Evolutionary conservation across 2,329 filamentous ascomycete genomes (phyloP), one percentile per base, ranked within the genome.

Genomic region (Boeremia lycopersici): DNA sequence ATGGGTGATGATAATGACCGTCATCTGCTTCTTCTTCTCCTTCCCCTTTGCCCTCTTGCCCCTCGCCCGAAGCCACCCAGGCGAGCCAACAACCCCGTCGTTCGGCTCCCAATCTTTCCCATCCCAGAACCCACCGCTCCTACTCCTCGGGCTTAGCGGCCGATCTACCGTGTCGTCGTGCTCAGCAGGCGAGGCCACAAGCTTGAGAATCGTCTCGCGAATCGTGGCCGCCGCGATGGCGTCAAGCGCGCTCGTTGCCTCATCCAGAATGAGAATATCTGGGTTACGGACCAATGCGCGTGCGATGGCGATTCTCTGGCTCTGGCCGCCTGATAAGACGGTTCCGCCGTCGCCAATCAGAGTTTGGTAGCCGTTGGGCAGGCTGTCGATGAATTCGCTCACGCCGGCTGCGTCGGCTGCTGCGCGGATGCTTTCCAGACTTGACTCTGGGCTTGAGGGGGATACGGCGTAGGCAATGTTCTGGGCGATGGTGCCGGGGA

Each of bases 161-260:
- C 17, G 19, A 8, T 6, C 15, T 5, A 28, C 25, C 8, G 19
- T 23, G 31, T 51, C 50, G 6, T 41, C 52, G 2, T 15, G 13
- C 7, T 47, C 30, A 9, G 33, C 0, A 1, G 23, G 17, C 4
- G 38, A 13, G 4, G 43, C 11, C 1, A 87, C 77, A 1, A 95
- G 74, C 0, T 69, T 68, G 31, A 73, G 73, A 35, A 96, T 80
- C 0, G 88, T 88, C 8, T 82, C 75, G 11, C 89, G 79, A 3
- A 97, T 82, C 1, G 82, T 75, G 2, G 81, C 81, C 0, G 90
- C 87, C 34, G 83, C 88, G 62, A 87, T 84, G 0, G 82, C 80
- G 67, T 97, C 93, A 0, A 98, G 79, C 0, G 89, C 88, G 25
- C 87, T 90, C 0, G 93, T 97, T 1, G 92, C 90, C 76, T 97